Percentiles rank a stretch among this genome's conserved stretches.
phyloP scores from a whole-genome alignment of 257 asterid genomes.

The Penstemon davidsonii region DNA sequence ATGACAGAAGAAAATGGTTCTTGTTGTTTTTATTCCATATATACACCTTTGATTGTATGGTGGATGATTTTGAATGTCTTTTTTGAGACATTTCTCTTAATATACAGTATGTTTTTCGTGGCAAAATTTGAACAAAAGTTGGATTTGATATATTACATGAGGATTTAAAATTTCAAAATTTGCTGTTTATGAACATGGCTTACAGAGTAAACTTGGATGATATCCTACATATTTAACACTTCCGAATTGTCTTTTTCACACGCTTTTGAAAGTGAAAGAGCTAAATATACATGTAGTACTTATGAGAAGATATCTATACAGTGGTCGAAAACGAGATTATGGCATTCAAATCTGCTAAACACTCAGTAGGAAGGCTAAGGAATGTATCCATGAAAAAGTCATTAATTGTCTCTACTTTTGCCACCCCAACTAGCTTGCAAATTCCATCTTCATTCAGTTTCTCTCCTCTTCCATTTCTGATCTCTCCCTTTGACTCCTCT shows the following conservation, averaged over 20 bases:
- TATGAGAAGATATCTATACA: constrained; percentile 20
- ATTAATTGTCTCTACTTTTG: constrained; percentile 64
- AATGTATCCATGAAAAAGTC: constrained; percentile 76
- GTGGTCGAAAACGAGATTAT: constrained; percentile 43
- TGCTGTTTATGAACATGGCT: not conserved
- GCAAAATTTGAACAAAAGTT: not conserved
- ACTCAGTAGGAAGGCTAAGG: constrained; percentile 87
- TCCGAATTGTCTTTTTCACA: too few relatives aligned
- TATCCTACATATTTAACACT: too few relatives aligned
- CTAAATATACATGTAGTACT: not conserved
- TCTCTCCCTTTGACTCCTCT: constrained; percentile 65
- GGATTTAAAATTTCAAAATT: constrained; percentile 54
- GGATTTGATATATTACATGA: not conserved
- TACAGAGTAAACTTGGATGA: too few relatives aligned
- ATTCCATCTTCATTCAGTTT: constrained; percentile 53
- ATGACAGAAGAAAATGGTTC: not conserved
- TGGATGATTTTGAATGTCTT: not conserved
- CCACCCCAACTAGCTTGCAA: constrained; percentile 84
- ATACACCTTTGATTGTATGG: not conserved
- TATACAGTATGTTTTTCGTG: not conserved
- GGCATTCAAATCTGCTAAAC: constrained; percentile 72
- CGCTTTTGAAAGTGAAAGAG: too few relatives aligned
- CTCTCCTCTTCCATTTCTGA: constrained; percentile 73
- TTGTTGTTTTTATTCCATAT: not conserved
- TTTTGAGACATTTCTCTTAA: not conserved